Evolutionary conservation across 2,329 filamentous ascomycete species (phyloP).

Genomic region (Acrocalymma vagum): DNA sequence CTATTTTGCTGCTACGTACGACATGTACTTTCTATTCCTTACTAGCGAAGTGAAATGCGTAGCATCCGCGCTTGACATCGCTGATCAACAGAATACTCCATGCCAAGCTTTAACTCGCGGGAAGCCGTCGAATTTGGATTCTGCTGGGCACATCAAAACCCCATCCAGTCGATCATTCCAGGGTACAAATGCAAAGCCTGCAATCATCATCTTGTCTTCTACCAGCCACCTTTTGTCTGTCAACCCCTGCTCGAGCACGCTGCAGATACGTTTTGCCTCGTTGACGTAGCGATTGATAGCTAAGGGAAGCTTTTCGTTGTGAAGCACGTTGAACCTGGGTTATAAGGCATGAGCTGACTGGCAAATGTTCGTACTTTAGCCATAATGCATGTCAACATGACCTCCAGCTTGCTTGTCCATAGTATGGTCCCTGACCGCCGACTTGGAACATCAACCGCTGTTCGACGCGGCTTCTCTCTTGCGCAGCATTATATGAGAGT

Average conservation of each 20-base stretch:
- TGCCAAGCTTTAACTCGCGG: conserved; percentile 44
- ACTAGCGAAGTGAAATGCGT: conserved; percentile 29
- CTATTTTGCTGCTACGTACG: conserved; percentile 52
- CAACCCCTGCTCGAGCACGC: conserved; percentile 52
- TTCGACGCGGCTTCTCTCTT: conserved; percentile 30
- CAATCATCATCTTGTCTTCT: conserved; percentile 54
- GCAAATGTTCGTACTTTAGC: no score
- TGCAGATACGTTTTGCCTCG: conserved; percentile 55
- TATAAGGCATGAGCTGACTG: no score
- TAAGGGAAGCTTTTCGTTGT: conserved; percentile 53
- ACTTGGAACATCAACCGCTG: conserved; percentile 43
- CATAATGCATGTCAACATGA: no score
- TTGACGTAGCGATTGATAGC: conserved; percentile 55
- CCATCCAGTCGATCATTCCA: conserved; percentile 23
- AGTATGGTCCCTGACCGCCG: conserved; percentile 41
- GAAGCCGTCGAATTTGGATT: conserved; percentile 20
- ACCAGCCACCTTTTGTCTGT: conserved; percentile 49
- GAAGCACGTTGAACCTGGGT: conserved; percentile 39
- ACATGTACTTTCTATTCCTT: conserved; percentile 28
- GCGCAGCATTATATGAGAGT: conserved; percentile 30
- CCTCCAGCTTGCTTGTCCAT: conserved; percentile 56
- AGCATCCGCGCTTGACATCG: conserved; percentile 21
- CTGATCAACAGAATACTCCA: conserved; percentile 34
- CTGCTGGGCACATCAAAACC: conserved; percentile 19
- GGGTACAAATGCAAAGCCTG: conserved; percentile 53